A percentile compares a stretch with the other conserved stretches of the same genome.
Evolutionary conservation across 2,329 filamentous ascomycete species (phyloP).

Genomic region (Sporothrix sp.): DNA sequence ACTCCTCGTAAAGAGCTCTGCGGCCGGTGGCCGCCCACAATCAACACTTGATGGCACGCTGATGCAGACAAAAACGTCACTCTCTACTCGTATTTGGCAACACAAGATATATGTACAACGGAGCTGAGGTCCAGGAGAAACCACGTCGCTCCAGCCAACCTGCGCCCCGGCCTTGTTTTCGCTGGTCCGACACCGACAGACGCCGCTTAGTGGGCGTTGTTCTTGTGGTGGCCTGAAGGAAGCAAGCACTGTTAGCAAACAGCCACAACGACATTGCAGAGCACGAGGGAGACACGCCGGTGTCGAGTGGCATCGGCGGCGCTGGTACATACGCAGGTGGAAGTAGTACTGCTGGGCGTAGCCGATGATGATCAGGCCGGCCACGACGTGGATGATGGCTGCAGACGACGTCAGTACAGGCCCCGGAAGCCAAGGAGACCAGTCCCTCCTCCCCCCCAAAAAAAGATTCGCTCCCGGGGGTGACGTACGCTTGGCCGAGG

Average conservation of each 20-base stretch:
- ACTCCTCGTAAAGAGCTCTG: too few species aligned
- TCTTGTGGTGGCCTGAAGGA: slow-evolving; percentile 94
- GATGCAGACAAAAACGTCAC: slow-evolving; percentile 22
- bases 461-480: background rate
- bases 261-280: too few species aligned
- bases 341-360: slow-evolving; percentile 99
- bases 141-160: slow-evolving; percentile 5
- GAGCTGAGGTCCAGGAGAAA: slow-evolving; percentile 19
- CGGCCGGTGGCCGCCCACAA: too few species aligned
- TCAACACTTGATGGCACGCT: background rate
- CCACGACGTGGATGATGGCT: slow-evolving; percentile 87
- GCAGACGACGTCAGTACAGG: slow-evolving; percentile 13
- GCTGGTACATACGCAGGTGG: slow-evolving; percentile 75
- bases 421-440: too few species aligned
- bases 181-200: background rate
- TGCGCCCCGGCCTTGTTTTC: slow-evolving; percentile 5
- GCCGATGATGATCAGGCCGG: slow-evolving; percentile 66
- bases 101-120: slow-evolving; percentile 29
- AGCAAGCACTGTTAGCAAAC: background rate
- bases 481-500: slow-evolving; percentile 74
- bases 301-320: background rate
- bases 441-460: too few species aligned
- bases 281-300: too few species aligned
- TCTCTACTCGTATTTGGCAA: slow-evolving; percentile 31
- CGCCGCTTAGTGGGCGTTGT: slow-evolving; percentile 81